A percentile compares a stretch with the other conserved stretches of the same genome.
Evolutionary conservation across 805 yeast genomes (phyloP).

Genomic region (Yamadazyma sp.): DNA sequence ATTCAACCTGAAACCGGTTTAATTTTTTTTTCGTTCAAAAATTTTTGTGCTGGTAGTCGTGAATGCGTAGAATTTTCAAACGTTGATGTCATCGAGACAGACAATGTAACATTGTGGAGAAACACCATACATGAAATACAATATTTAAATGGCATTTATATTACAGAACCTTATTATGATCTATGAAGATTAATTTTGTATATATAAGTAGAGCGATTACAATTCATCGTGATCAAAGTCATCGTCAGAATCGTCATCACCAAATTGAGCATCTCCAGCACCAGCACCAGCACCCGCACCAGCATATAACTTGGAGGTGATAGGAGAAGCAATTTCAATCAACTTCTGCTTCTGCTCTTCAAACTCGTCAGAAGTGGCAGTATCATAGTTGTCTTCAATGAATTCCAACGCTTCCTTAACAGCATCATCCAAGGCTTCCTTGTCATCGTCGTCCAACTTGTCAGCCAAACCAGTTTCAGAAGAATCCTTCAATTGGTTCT

Average conservation of each 20-base stretch:
- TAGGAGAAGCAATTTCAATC: conserved; percentile 83
- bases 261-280: conserved; percentile 36
- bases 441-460: conserved; percentile 85
- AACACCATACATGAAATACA: background rate
- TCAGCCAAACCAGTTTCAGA: conserved; percentile 57
- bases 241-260: conserved; percentile 45
- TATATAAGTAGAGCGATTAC: too few relatives aligned
- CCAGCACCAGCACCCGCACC: conserved; percentile 45
- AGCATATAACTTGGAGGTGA: conserved; percentile 73
- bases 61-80: conserved; percentile 8
- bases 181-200: background rate
- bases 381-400: conserved; percentile 77
- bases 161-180: background rate
- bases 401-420: conserved; percentile 82
- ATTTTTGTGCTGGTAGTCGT: conserved; percentile 11
- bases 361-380: conserved; percentile 89
- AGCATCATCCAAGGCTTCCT: conserved; percentile 85
- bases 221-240: conserved; percentile 48
- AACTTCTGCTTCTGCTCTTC: conserved; percentile 85
- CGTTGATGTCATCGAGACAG: conserved; percentile 7
- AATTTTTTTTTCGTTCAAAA: conserved; percentile 11
- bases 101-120: too few relatives aligned
- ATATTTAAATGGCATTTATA: background rate
- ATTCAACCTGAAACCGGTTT: conserved; percentile 5
- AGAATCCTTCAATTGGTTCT: conserved; percentile 44